Base-by-base conservation (phyloP, 2,329 filamentous ascomycete genomes). In the Microdochium paspali region DNA sequence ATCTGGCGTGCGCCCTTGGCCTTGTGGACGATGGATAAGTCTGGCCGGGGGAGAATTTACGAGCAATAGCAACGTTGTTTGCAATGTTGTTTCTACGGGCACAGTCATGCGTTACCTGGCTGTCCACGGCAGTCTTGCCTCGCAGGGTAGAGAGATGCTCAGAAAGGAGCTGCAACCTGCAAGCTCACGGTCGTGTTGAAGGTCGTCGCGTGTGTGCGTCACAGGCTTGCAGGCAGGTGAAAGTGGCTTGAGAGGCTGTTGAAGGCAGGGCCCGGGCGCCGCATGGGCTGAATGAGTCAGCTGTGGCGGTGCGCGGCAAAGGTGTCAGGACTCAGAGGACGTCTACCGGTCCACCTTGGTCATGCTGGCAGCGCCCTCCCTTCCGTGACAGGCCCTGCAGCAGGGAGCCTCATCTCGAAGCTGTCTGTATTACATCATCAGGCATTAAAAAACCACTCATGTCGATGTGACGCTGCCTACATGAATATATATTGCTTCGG, bases 231-330 rank as follows among this genome's bases (percentile, higher is more conserved):
- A n/a, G n/a, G 31, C 31, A 35, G 35, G 3, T 40, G 6, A 40
- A n/a, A 21, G 35, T 21, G 18, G 10, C 18, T 40, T 13, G 26
- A 7, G 26, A 28, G 13, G 26, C 13, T 13, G 26, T 30, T 30
- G 26, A 30, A 12, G 31, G 31, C 31, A n/a, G n/a, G n/a, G n/a
- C n/a, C n/a, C n/a, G n/a, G n/a, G n/a, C n/a, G n/a, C n/a, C n/a
- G n/a, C n/a, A n/a, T n/a, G n/a, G n/a, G n/a, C n/a, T n/a, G n/a
- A 20, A 40, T 40, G 35, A 40, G 35, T 40, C 35, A 40, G 35
- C 35, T 40, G 35, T 40, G 35, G 35, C 35, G 35, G 35, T 40
- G 35, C 35, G n/a, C n/a, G n/a, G n/a, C n/a, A n/a, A n/a, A n/a
- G n/a, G n/a, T n/a, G n/a, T n/a, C n/a, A n/a, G n/a, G n/a, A n/a